These are phyloP conservation scores for Cicer bijugum DNA, from an alignment of 306 rosid species.

Conservation along the genomic window DNA sequence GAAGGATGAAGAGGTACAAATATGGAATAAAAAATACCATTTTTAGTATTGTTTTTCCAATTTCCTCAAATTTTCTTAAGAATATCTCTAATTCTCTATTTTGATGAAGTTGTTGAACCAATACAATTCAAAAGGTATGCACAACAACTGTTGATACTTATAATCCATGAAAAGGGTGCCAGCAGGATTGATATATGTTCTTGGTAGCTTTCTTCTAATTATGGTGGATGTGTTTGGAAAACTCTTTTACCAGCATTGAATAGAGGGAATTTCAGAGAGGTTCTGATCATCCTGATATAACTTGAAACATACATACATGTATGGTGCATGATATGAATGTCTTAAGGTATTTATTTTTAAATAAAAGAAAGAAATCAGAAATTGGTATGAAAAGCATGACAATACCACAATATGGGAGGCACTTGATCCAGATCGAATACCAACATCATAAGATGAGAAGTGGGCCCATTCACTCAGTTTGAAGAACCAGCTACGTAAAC, in stretches of 20 bases:
- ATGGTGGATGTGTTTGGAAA: conserved; percentile 28
- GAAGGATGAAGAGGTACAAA: conserved; percentile 2
- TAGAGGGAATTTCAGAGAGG: conserved; percentile 12
- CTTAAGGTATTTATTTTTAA: conserved; percentile 25
- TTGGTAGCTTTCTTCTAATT: conserved; percentile 32
- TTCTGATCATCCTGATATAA: conserved; percentile 21
- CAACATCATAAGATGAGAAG: conserved; percentile 85
- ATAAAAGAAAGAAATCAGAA: conserved; percentile 21
- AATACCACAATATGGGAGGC: conserved; percentile 89
- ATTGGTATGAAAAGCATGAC: conserved; percentile 32
- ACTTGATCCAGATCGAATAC: conserved; percentile 88
- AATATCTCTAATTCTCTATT: conserved; percentile 37
- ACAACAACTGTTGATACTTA: conserved; percentile 18
- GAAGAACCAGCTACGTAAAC: conserved; percentile 79
- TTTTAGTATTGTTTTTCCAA: conserved; percentile 11
- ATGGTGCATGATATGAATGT: conserved; percentile 22
- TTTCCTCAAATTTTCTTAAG: conserved; percentile 33
- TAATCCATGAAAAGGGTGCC: conserved; percentile 32
- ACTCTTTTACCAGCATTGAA: conserved; percentile 1
- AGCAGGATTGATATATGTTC: conserved; percentile 15
- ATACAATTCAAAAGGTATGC: conserved; percentile 8
- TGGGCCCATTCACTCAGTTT: conserved; percentile 97
- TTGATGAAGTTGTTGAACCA: conserved; percentile 29
- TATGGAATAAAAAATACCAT: conserved; percentile 21
- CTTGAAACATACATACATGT: conserved; percentile 29